Conservation (phyloP, 2,329 filamentous ascomycete genomes). For the Alternaria panax region DNA sequence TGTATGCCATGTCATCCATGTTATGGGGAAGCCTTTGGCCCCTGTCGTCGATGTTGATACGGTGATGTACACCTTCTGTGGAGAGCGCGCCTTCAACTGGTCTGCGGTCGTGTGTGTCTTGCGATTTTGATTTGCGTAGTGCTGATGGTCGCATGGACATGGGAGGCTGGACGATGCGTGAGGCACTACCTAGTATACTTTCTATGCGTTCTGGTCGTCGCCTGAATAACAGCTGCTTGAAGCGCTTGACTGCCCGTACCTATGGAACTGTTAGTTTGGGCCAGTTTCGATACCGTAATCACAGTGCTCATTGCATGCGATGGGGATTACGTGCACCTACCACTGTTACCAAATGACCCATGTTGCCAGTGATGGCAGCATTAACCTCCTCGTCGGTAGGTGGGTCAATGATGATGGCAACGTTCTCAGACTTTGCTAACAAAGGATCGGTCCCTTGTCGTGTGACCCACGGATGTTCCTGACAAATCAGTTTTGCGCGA, state of each 20-base stretch:
- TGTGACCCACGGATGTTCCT: slow-evolving; percentile 96
- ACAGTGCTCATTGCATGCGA: neutral
- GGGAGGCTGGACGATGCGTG: slow-evolving; percentile 66
- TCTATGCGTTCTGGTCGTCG: slow-evolving; percentile 64
- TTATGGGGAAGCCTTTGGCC: slow-evolving; percentile 26
- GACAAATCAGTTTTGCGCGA: slow-evolving; percentile 20
- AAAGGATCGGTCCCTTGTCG: slow-evolving; percentile 78
- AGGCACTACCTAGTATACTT: slow-evolving; percentile 66
- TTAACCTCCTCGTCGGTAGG: slow-evolving; percentile 92
- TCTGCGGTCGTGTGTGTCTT: slow-evolving; percentile 60
- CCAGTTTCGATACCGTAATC: neutral
- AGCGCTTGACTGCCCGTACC: slow-evolving; percentile 91
- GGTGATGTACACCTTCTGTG: slow-evolving; percentile 62
- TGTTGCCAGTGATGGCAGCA: slow-evolving; percentile 87
- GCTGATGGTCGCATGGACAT: slow-evolving; percentile 57
- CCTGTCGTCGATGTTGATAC: slow-evolving; percentile 50
- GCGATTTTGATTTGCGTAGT: slow-evolving; percentile 57
- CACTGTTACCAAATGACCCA: slow-evolving; percentile 84
- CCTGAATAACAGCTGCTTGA: slow-evolving; percentile 75
- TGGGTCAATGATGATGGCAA: slow-evolving; percentile 76
- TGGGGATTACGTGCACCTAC: slow-evolving; percentile 55
- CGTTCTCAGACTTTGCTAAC: slow-evolving; percentile 85
- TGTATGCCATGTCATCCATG: slow-evolving; percentile 31
- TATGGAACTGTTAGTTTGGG: slow-evolving; percentile 43
- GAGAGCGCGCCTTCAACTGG: slow-evolving; percentile 59